Base-by-base conservation (phyloP, 805 yeast genomes). In the Candida nitratophila region DNA sequence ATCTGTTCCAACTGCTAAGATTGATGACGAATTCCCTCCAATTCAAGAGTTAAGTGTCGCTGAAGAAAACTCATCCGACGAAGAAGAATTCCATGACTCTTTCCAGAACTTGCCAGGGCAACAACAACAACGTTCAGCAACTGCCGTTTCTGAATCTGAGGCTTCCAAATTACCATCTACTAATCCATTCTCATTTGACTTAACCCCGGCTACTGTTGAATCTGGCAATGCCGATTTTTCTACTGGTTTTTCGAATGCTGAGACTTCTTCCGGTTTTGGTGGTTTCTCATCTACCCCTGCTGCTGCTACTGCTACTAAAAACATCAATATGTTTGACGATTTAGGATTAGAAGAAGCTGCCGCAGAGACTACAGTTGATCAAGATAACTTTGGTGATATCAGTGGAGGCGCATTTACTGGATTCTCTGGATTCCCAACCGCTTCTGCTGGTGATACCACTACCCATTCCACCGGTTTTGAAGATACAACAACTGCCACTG, bases 1-100 rank as follows among this genome's bases (percentile, higher is more conserved):
- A n/a, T 10, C 12, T 30, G 41, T 7, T 39, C 20, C 38, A 36
- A 17, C 26, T 21, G 22, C 26, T 34, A 26, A 54, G 44, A 20
- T 69, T 63, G 40, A 44, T 6, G 72, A 69, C 14, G 86, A 80
- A 50, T 80, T 81, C 51, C 85, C 86, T 11, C 83, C 86, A 26
- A 76, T 81, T 37, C 62, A 69, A 49, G 82, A 81, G 50, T 57
- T 78, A 29, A 74, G 77, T 21, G 64, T 70, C 36, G 76, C 71
- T 38, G 43, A 41, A 17, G 33, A 33, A 22, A 24, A 27, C 19
- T 70, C 78, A 4, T 67, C 75, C 11, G 66, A 63, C 37, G 65
- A 59, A 7, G 41, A 37, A 37, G 30, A 33, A 14, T 39, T 39
- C 12, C 41, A 39, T 20, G 41, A 39, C n/a, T 15, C 32, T 30